phyloP scores from a whole-genome alignment of 495 filamentous ascomycete species.

The Poronia punctata region DNA sequence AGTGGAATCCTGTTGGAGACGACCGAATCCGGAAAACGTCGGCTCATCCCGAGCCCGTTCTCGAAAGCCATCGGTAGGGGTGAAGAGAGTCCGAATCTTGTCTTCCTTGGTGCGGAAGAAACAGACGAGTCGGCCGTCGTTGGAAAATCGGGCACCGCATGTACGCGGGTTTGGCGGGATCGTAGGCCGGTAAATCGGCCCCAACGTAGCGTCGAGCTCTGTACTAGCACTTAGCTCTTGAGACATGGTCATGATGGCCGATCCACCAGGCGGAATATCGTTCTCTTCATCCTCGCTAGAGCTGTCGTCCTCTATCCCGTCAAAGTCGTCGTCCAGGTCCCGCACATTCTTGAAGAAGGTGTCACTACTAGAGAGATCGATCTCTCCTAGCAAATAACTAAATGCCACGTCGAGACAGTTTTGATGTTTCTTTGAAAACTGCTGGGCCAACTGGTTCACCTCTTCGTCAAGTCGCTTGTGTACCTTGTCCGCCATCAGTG shows the following conservation, averaged over 20 bases:
- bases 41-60: slow-evolving; percentile 58
- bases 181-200: slow-evolving; percentile 58
- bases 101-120: slow-evolving; percentile 82
- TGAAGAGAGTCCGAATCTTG: slow-evolving; percentile 51
- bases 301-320: slow-evolving; percentile 52
- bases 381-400: slow-evolving; percentile 78
- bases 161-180: slow-evolving; percentile 68
- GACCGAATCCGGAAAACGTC: slow-evolving; percentile 85
- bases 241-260: slow-evolving; percentile 44
- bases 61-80: slow-evolving; percentile 53
- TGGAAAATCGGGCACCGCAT: slow-evolving; percentile 72
- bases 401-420: slow-evolving; percentile 79
- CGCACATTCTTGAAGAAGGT: slow-evolving; percentile 58
- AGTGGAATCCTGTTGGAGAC: slow-evolving; percentile 49
- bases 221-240: slow-evolving; percentile 47
- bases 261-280: slow-evolving; percentile 45
- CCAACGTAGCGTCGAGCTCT: slow-evolving; percentile 45
- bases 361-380: slow-evolving; percentile 66
- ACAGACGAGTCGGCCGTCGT: slow-evolving; percentile 72
- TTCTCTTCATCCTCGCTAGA: slow-evolving; percentile 85
- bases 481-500: slow-evolving; percentile 64
- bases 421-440: slow-evolving; percentile 59
- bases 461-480: slow-evolving; percentile 58
- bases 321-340: slow-evolving; percentile 56
- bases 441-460: slow-evolving; percentile 60